A percentile compares a stretch with the other conserved stretches of the same genome.
phyloP scores from a whole-genome alignment of 2,329 filamentous ascomycete genomes.

The Neonectria ditissima region DNA sequence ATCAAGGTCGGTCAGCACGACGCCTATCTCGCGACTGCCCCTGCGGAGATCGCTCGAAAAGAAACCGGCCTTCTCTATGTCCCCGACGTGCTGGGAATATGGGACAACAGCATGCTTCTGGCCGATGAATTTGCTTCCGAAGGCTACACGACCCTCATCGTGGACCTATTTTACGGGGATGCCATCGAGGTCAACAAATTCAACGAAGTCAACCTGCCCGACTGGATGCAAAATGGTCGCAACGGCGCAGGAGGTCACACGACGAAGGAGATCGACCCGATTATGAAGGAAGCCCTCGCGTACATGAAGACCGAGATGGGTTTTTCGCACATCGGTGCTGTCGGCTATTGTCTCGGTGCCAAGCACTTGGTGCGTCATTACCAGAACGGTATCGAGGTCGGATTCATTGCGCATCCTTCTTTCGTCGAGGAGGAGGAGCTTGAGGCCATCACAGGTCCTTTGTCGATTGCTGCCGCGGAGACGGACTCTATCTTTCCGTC shows the following conservation, averaged over 20 bases:
- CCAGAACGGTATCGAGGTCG: constrained; percentile 73
- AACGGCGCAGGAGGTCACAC: constrained; percentile 58
- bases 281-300: constrained; percentile 55
- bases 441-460: constrained; percentile 70
- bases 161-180: constrained; percentile 51
- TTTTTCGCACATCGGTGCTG: constrained; percentile 70
- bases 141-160: constrained; percentile 48
- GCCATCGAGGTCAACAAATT: constrained; percentile 59
- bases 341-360: constrained; percentile 81
- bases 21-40: constrained; percentile 12
- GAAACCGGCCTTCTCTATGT: constrained; percentile 57
- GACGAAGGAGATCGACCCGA: constrained; percentile 44
- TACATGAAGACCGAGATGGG: constrained; percentile 66
- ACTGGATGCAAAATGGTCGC: constrained; percentile 53
- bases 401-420: constrained; percentile 82
- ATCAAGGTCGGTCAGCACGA: constrained; percentile 15
- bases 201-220: constrained; percentile 42
- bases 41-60: not conserved
- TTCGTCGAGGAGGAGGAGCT: constrained; percentile 78
- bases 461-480: constrained; percentile 75
- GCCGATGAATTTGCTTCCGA: constrained; percentile 52
- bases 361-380: constrained; percentile 74
- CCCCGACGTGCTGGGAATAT: constrained; percentile 64
- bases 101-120: constrained; percentile 53
- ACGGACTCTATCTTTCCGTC: constrained; percentile 73